Evolutionary conservation across 2,329 filamentous ascomycete genomes (phyloP).

Genomic region (Corinectria fuckeliana): DNA sequence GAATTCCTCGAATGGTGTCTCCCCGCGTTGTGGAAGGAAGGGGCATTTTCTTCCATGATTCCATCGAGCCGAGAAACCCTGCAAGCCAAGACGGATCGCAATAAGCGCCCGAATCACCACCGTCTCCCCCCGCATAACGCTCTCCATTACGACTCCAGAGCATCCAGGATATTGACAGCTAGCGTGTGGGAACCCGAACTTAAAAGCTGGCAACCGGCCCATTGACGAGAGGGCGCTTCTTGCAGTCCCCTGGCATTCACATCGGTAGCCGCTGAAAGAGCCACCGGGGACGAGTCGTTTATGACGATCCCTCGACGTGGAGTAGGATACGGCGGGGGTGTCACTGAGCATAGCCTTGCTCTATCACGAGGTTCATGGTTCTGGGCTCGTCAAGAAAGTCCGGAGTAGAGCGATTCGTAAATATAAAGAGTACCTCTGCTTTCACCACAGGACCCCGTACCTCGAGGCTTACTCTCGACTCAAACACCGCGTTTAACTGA

Average conservation of each 20-base stretch:
- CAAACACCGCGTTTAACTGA: too few relatives aligned
- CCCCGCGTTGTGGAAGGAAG: not conserved
- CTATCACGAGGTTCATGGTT: not conserved
- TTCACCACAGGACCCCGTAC: not conserved
- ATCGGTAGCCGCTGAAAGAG: not conserved
- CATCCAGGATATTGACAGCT: not conserved
- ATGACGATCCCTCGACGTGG: not conserved
- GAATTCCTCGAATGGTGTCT: not conserved
- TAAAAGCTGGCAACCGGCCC: conserved; percentile 7
- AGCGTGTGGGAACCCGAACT: not conserved
- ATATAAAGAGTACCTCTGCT: not conserved
- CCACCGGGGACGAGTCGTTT: not conserved
- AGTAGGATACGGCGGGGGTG: not conserved
- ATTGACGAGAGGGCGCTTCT: conserved; percentile 11
- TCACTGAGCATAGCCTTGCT: not conserved
- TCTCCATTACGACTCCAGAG: not conserved
- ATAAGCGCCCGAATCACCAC: conserved; percentile 16
- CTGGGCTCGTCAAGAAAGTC: not conserved
- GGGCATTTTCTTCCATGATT: not conserved
- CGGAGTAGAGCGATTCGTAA: not conserved
- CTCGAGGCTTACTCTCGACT: not conserved
- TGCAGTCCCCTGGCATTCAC: not conserved
- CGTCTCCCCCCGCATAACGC: not conserved
- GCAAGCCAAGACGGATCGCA: not conserved
- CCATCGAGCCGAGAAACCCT: conserved; percentile 7